Evolutionary conservation across 345 rosid genomes (phyloP), one percentile per base, ranked within the genome.

Genomic region (Populus davidiana): DNA sequence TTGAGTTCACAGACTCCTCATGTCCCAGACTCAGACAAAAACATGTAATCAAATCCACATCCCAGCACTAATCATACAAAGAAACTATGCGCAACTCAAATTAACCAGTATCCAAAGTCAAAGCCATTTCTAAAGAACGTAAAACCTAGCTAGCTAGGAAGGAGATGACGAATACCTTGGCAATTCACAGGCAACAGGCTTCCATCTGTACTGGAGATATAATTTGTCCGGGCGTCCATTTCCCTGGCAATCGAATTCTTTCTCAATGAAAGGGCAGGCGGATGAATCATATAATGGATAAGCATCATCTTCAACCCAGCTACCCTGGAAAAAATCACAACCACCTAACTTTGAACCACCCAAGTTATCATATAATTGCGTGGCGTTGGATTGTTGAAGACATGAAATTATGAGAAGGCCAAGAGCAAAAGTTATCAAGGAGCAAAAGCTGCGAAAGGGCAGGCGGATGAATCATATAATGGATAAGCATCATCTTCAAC

Each of bases 211-310:
- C 9, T 83, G 54, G 59, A 93, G 62, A 82, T 85, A 90, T 35
- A 71, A 70, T 39, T 80, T 84, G 83, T 94, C 98, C 5, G 90
- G 90, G 54, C 96, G 91, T 72, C 97, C 98, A 73, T 94, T 91
- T 67, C 64, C 85, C 77, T 78, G 80, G 85, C 97, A 92, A 69
- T 64, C 63, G 81, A 91, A 94, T 83, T 90, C 96, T 5, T 69
- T 83, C 70, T 91, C 86, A 21, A 94, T 85, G 86, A 91, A 92
- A 0, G 92, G 91, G 84, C 98, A 94, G 67, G 67, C 65, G 54
- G 92, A 80, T 2, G 89, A n/a, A 39, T 84, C 67, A 71, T 93
- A 92, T 47, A 90, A 85, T 4, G 97, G 97, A 75, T 91, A 92
- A 4, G 93, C 76, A 1, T 74, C 25, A 77, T 94, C 97, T 18